Base-by-base conservation (phyloP, 2,329 filamentous ascomycete species). In the Xylaria sp. region DNA sequence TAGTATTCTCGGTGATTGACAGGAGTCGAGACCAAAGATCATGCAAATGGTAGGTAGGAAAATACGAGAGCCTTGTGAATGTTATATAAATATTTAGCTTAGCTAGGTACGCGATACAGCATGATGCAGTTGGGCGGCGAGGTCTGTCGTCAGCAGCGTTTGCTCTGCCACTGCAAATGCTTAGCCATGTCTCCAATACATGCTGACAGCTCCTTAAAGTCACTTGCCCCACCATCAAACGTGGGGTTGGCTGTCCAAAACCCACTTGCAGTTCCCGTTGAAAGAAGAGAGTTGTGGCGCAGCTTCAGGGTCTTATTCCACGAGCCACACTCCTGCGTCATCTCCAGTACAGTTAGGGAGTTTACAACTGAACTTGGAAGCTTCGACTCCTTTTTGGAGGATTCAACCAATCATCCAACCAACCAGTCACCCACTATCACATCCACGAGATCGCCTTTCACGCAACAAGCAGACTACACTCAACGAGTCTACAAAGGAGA, bases 261-360 rank as follows among this genome's bases (percentile, higher is more conserved):
- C 41, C 18, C 28, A 28, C 28, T 28, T 28, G 28, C 28, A 28
- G 28, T 28, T 28, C 28, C 28, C 5, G 28, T n/a, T 8, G 28
- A 32, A n/a, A 9, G 5, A 54, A 20, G 15, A 20, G 13, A 20
- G 18, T 13, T 60, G 69, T 71, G 69, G 65, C 69, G 65, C 62
- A 71, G 66, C 20, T 50, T n/a, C 13, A 34, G 12, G 56, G 37
- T 54, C 25, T 37, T 3, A 28, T 20, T 37, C 28, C 67, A 73
- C 71, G 51, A 75, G 74, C 75, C 75, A 76, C 75, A 72, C n/a
- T n/a, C 32, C 64, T 76, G 74, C 74, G 73, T 76, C 75, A 76
- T 75, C 70, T 58, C 10, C 28, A 28, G 28, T n/a, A 37, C 15
- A 12, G 37, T 13, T 7, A 18, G 6, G 44, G n/a, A 18, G 25